A percentile compares a stretch with the other conserved stretches of the same genome.
These are phyloP conservation scores for Pistacia integerrima DNA, from an alignment of 345 rosid species.

Conservation along the genomic window DNA sequence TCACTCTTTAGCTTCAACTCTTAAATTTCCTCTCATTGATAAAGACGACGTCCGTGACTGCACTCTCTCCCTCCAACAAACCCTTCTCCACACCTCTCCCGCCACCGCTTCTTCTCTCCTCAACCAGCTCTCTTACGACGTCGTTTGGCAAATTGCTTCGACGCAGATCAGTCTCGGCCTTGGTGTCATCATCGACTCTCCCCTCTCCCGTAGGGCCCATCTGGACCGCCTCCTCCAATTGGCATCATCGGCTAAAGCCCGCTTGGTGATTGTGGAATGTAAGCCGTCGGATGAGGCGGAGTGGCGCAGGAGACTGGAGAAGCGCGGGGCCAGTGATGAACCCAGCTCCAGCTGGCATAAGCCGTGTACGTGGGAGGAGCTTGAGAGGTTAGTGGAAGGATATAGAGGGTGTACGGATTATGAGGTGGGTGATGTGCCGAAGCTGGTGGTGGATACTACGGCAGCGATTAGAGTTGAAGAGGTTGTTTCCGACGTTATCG, in stretches of 20 bases:
- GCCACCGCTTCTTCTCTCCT: conserved; percentile 34
- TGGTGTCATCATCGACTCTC: conserved; percentile 58
- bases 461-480: conserved; percentile 27
- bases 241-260: conserved; percentile 37
- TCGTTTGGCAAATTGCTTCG: conserved; percentile 45
- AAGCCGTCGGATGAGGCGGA: conserved; percentile 46
- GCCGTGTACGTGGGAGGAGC: conserved; percentile 66
- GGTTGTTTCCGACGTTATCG: conserved; percentile 30
- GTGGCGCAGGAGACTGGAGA: conserved; percentile 60
- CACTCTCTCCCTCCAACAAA: conserved; percentile 44
- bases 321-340: conserved; percentile 23
- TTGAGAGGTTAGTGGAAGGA: conserved; percentile 50
- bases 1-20: conserved; percentile 42
- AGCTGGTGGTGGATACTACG: conserved; percentile 59
- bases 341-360: conserved; percentile 54
- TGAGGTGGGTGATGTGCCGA: conserved; percentile 52
- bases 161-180: conserved; percentile 59
- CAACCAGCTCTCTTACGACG: conserved; percentile 60
- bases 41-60: conserved; percentile 71
- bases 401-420: conserved; percentile 62
- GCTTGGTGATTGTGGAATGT: conserved; percentile 53
- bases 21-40: conserved; percentile 62
- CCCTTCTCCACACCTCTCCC: conserved; percentile 4
- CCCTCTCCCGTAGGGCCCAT: conserved; percentile 51
- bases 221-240: conserved; percentile 43